These are phyloP conservation scores for Botrytis galanthina DNA, from an alignment of 2,329 filamentous ascomycete species.

Conservation along the genomic window DNA sequence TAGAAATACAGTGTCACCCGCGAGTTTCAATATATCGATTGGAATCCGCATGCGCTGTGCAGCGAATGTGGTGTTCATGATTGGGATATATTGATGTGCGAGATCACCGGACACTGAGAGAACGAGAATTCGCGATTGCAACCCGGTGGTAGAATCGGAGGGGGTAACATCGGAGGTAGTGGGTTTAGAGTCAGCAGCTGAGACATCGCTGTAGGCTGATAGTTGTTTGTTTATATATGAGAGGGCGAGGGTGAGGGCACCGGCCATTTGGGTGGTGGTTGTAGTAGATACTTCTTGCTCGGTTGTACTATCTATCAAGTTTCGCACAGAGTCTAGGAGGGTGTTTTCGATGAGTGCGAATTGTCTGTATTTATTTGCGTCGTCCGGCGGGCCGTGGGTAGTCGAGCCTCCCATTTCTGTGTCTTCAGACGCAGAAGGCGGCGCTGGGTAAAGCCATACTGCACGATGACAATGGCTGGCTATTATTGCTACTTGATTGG, in stretches of 20 bases:
- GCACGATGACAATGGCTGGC: constrained; percentile 86
- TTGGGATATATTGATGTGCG: constrained; percentile 88
- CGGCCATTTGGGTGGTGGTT: constrained; percentile 83
- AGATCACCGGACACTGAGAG: constrained; percentile 85
- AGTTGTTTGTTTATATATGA: constrained; percentile 78
- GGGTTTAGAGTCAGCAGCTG: constrained; percentile 37
- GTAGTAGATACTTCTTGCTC: constrained; percentile 60
- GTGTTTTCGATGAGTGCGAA: constrained; percentile 84
- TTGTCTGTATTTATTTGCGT: constrained; percentile 87
- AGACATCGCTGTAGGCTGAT: constrained; percentile 39
- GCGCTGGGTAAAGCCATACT: constrained; percentile 80
- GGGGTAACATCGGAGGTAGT: constrained; percentile 25
- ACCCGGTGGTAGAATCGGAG: constrained; percentile 43
- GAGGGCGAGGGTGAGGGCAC: constrained; percentile 84
- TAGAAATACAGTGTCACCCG: constrained; percentile 83
- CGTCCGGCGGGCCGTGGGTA: constrained; percentile 32
- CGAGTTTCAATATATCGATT: constrained; percentile 86
- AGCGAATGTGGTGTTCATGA: constrained; percentile 98
- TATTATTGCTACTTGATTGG: constrained; percentile 88
- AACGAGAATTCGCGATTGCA: constrained; percentile 83
- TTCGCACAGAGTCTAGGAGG: constrained; percentile 69
- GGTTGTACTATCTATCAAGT: constrained; percentile 70
- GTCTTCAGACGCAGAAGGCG: constrained; percentile 47
- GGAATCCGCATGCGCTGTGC: constrained; percentile 84
- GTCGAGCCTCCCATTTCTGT: constrained; percentile 54